phyloP scores from a whole-genome alignment of 352 stramenopile species.

The Globisporangium sylvaticum region DNA sequence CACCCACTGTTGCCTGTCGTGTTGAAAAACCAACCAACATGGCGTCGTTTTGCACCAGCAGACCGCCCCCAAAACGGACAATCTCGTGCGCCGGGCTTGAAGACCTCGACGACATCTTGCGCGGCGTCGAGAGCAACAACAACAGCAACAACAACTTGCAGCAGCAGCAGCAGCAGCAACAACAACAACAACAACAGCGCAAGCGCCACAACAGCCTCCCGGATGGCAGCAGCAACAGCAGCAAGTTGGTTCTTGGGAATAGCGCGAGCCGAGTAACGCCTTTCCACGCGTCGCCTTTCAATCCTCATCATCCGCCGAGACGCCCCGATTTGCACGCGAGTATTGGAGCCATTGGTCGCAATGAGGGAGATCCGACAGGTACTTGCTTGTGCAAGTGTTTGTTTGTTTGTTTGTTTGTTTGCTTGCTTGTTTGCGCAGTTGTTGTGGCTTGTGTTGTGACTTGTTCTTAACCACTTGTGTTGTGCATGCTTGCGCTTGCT shows the following conservation, averaged over 20 bases:
- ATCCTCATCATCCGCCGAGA: not conserved
- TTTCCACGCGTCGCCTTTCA: conserved; percentile 13
- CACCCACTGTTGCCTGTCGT: not conserved
- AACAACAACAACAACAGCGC: conserved; percentile 20
- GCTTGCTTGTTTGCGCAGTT: not conserved
- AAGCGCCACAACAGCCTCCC: conserved; percentile 53
- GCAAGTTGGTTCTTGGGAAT: not conserved
- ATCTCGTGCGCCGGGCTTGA: conserved; percentile 54
- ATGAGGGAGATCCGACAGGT: not conserved
- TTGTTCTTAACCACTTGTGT: not conserved
- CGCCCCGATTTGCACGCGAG: conserved; percentile 1
- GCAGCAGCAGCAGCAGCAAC: conserved; percentile 3
- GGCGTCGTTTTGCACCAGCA: conserved; percentile 9
- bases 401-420: not conserved
- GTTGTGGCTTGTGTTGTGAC: not conserved
- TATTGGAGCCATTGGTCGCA: not conserved
- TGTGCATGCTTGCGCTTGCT: not conserved
- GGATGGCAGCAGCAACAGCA: conserved; percentile 20
- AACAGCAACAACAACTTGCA: not conserved
- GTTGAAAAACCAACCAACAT: not conserved
- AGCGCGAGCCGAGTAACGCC: conserved; percentile 2
- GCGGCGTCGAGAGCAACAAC: conserved; percentile 17
- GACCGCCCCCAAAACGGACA: conserved; percentile 57
- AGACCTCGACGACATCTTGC: conserved; percentile 39
- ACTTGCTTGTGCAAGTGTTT: not conserved